phyloP scores from a whole-genome alignment of 495 filamentous ascomycete species.

The Lepidopterella palustris region DNA sequence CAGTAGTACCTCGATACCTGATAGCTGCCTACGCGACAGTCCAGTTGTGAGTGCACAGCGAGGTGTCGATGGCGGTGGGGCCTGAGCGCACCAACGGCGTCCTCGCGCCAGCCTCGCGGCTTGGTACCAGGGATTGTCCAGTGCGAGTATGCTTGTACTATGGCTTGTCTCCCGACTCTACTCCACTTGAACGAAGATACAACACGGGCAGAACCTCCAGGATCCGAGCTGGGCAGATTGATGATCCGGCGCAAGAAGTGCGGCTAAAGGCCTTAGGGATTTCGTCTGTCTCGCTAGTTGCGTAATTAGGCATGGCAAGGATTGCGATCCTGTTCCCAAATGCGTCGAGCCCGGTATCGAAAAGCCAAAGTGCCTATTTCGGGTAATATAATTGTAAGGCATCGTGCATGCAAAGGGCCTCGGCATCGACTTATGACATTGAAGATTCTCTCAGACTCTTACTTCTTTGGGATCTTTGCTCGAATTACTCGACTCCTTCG shows the following conservation, averaged over 20 bases:
- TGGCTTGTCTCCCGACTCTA: too few species aligned
- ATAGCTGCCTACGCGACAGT: too few species aligned
- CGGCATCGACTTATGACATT: neutral
- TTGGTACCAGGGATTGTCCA: neutral
- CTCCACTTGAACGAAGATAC: too few species aligned
- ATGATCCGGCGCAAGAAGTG: neutral
- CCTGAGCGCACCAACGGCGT: neutral
- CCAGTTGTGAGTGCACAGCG: too few species aligned
- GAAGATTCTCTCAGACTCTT: neutral
- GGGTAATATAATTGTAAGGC: neutral
- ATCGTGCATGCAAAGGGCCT: neutral
- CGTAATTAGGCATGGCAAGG: neutral
- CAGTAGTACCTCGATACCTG: too few species aligned
- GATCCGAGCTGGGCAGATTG: neutral
- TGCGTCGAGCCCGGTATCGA: neutral
- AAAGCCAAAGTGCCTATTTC: neutral
- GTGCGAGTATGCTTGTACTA: too few species aligned
- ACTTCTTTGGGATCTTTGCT: neutral
- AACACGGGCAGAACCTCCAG: too few species aligned
- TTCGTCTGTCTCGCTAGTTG: neutral
- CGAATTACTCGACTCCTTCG: too few species aligned
- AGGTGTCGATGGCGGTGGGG: neutral
- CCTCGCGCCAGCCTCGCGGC: neutral
- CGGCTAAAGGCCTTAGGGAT: too few species aligned
- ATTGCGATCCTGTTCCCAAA: neutral